Percentiles rank a stretch among this genome's conserved stretches.
Conservation (phyloP, 2,329 filamentous ascomycete species). For the Cephalotrichum gorgonifer region DNA sequence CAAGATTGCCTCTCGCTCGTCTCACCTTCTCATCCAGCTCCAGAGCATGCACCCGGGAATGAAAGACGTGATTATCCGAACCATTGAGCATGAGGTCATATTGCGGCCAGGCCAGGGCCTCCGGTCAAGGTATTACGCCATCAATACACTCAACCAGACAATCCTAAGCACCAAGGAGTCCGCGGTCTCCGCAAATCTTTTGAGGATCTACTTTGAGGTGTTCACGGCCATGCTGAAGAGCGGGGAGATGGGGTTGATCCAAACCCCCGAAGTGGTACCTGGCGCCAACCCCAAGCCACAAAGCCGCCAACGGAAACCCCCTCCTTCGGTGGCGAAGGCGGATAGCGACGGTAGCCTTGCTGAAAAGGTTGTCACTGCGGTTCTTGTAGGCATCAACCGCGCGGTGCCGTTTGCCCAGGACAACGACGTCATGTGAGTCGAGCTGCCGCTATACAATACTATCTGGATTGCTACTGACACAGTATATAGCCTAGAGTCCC, state of each 20-base stretch:
- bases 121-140: constrained; percentile 88
- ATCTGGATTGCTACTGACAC: constrained; percentile 10
- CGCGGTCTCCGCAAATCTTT: constrained; percentile 64
- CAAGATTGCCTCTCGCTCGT: constrained; percentile 89
- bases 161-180: constrained; percentile 81
- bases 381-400: constrained; percentile 90
- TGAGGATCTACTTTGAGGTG: constrained; percentile 85
- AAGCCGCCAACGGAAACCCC: constrained; percentile 17
- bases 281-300: constrained; percentile 27
- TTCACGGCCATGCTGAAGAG: constrained; percentile 75
- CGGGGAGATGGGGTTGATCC: constrained; percentile 28
- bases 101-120: constrained; percentile 79
- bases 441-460: background rate
- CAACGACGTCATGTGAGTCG: constrained; percentile 61
- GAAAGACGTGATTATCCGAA: constrained; percentile 78
- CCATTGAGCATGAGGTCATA: constrained; percentile 78
- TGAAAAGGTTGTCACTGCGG: constrained; percentile 85
- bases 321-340: constrained; percentile 30
- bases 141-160: constrained; percentile 95
- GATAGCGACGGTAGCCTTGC: constrained; percentile 40
- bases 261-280: constrained; percentile 21
- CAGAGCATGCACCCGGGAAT: constrained; percentile 84
- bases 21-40: constrained; percentile 86
- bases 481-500: constrained; percentile 58
- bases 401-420: constrained; percentile 86